Percentiles rank a stretch among this genome's conserved stretches.
phyloP scores from a whole-genome alignment of 2,329 filamentous ascomycete genomes.

The Daldinia sp. region DNA sequence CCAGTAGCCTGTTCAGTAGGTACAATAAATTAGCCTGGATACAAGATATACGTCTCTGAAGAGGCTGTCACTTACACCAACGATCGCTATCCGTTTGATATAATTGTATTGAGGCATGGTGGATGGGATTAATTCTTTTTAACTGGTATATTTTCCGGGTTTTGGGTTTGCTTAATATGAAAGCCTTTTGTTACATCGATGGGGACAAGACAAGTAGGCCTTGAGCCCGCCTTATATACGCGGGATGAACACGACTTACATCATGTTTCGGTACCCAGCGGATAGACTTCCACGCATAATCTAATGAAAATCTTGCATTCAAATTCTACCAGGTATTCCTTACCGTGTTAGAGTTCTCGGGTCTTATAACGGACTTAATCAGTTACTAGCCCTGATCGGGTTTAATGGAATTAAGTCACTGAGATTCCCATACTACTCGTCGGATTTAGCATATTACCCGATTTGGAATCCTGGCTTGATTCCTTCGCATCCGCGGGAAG shows the following conservation, averaged over 20 bases:
- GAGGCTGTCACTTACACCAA: conserved; percentile 53
- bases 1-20: conserved; percentile 51
- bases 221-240: conserved; percentile 11
- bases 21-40: conserved; percentile 11
- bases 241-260: background rate
- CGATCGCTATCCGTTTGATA: conserved; percentile 55
- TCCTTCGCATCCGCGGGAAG: background rate
- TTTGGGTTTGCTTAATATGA: background rate
- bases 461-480: background rate
- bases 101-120: conserved; percentile 45
- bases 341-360: background rate
- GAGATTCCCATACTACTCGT: background rate
- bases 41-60: background rate
- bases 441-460: conserved; percentile 14
- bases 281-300: background rate
- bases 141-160: background rate
- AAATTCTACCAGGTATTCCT: background rate
- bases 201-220: background rate
- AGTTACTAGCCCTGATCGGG: background rate
- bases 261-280: background rate
- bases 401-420: conserved; percentile 11
- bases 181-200: background rate
- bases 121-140: background rate
- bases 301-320: background rate
- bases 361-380: background rate